Percentiles rank a stretch among this genome's conserved stretches.
Conservation (phyloP, 257 asterid genomes). For the Solanum lycopersicoides region DNA sequence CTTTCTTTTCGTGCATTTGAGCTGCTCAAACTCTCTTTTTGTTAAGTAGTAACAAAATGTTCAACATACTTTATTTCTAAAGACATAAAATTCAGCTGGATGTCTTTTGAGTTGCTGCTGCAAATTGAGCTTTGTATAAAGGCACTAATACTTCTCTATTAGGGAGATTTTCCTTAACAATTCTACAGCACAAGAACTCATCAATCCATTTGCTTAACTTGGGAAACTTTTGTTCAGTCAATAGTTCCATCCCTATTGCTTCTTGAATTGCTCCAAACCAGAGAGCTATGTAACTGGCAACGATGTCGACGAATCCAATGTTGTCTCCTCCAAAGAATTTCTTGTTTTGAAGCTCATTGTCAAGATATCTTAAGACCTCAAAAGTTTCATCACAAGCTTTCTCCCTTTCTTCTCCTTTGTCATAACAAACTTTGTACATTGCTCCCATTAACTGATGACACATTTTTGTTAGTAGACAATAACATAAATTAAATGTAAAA, state of each 20-base stretch:
- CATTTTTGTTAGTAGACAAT: not conserved
- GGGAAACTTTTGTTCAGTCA: not conserved
- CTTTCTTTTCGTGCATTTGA: not conserved
- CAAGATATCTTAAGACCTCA: not conserved
- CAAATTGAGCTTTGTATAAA: not conserved
- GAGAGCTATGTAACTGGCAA: not conserved
- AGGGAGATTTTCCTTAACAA: not conserved
- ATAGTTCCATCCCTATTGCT: not conserved
- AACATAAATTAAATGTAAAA: not conserved
- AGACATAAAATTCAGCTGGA: not conserved
- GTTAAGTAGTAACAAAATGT: not conserved
- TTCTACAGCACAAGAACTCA: not conserved
- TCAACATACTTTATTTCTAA: not conserved
- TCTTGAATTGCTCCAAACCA: conserved; percentile 8
- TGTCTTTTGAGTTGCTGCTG: not conserved
- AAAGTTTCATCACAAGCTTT: not conserved
- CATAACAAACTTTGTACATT: not conserved
- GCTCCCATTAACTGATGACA: not conserved
- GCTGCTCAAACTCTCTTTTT: not conserved
- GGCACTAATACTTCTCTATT: not conserved
- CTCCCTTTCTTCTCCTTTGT: not conserved
- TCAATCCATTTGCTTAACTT: not conserved
- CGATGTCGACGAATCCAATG: not conserved
- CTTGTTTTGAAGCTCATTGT: not conserved
- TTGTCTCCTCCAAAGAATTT: conserved; percentile 6